Conservation (phyloP, 257 asterid species). For the Handroanthus guayacan region DNA sequence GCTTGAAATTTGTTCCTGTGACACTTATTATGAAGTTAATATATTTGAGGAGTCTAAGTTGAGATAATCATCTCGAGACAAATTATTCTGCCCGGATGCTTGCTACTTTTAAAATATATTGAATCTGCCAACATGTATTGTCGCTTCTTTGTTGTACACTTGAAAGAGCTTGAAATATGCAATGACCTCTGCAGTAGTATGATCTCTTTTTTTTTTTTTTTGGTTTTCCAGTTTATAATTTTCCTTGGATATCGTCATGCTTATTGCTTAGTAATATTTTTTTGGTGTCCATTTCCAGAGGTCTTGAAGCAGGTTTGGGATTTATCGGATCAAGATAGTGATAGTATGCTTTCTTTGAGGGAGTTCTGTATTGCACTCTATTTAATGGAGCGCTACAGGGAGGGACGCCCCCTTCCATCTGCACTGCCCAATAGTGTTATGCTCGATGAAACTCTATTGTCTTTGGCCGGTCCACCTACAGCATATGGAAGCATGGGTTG, state of each 20-base stretch:
- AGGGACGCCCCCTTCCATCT: constrained; percentile 77
- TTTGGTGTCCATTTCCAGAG: constrained; percentile 66
- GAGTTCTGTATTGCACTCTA: constrained; percentile 92
- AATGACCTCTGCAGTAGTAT: constrained; percentile 4
- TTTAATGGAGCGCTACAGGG: constrained; percentile 94
- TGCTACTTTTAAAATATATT: constrained; percentile 12
- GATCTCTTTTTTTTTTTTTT: background rate
- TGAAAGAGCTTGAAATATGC: constrained; percentile 18
- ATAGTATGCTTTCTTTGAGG: constrained; percentile 95
- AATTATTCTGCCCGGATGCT: background rate
- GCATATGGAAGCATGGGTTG: constrained; percentile 71
- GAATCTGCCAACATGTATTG: background rate
- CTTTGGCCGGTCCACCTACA: constrained; percentile 88
- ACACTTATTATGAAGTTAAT: constrained; percentile 25
- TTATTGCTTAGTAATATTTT: constrained; percentile 31
- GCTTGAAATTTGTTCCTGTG: constrained; percentile 24
- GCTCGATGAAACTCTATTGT: constrained; percentile 82
- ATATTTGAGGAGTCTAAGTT: constrained; percentile 18
- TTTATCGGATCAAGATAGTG: constrained; percentile 92
- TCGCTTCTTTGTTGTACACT: constrained; percentile 4
- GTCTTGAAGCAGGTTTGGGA: constrained; percentile 98
- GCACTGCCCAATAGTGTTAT: constrained; percentile 76
- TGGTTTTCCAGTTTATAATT: background rate
- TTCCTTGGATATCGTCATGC: constrained; percentile 36
- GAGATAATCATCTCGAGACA: background rate